Evolutionary conservation across 2,329 filamentous ascomycete species (phyloP).

Genomic region (Xylariaceae sp.): DNA sequence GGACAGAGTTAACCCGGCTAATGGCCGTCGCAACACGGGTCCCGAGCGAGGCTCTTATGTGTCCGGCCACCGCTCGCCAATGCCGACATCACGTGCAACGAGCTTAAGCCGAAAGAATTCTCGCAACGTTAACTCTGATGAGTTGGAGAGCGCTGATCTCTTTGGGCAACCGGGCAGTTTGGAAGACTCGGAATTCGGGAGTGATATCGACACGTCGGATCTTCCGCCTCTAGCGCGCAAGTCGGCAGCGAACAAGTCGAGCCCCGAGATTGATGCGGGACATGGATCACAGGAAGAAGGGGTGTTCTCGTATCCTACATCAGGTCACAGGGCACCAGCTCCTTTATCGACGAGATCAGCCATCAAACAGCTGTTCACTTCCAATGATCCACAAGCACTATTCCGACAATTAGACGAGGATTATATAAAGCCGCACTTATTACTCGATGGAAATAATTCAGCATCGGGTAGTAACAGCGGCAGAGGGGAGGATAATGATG

Average conservation of each 20-base stretch:
- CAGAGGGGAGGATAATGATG: conserved; percentile 27
- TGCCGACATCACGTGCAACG: conserved; percentile 36
- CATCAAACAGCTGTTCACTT: conserved; percentile 74
- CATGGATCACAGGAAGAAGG: conserved; percentile 27
- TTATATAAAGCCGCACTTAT: conserved; percentile 86
- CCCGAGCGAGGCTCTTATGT: conserved; percentile 45
- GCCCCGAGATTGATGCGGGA: conserved; percentile 34
- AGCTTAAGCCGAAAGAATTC: conserved; percentile 54
- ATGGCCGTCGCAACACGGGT: conserved; percentile 22
- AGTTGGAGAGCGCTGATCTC: conserved; percentile 55
- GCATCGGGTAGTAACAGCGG: conserved; percentile 19
- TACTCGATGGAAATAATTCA: conserved; percentile 65
- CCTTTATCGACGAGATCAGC: conserved; percentile 70
- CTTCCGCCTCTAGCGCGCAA: conserved; percentile 57
- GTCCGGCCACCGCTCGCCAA: conserved; percentile 50
- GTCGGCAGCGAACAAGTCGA: conserved; percentile 37
- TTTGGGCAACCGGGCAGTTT: conserved; percentile 43
- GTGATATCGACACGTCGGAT: conserved; percentile 64
- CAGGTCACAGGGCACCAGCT: conserved; percentile 31
- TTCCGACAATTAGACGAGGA: conserved; percentile 93
- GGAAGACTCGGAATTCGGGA: conserved; percentile 57
- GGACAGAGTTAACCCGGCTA: conserved; percentile 43
- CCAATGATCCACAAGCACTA: conserved; percentile 83
- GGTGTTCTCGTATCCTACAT: conserved; percentile 35
- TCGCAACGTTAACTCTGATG: conserved; percentile 35